Evolutionary conservation across 768 basidiomycete species (phyloP).

Genomic region (Phallus indusiatus): DNA sequence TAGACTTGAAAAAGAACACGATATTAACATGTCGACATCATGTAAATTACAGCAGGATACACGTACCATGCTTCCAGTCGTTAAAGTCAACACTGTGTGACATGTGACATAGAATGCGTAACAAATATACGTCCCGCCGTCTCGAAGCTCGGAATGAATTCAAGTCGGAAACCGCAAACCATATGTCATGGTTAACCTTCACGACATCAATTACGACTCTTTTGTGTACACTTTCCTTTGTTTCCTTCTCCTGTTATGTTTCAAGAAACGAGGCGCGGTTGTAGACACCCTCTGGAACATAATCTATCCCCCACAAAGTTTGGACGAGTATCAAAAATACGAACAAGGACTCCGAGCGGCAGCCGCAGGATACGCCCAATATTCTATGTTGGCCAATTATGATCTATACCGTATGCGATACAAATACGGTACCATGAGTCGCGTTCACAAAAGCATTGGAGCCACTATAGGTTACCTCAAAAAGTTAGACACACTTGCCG

Average conservation of each 20-base stretch:
- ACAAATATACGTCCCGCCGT: not conserved
- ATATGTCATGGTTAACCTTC: not conserved
- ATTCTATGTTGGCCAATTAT: not conserved
- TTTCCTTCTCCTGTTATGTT: not conserved
- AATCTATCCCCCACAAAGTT: not conserved
- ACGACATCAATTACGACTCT: not conserved
- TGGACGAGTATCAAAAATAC: not conserved
- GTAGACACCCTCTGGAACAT: not conserved
- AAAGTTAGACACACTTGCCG: slow-evolving; percentile 39
- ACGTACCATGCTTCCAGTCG: slow-evolving; percentile 1
- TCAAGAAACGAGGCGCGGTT: not conserved
- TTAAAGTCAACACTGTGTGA: not conserved
- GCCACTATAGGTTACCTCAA: slow-evolving; percentile 43
- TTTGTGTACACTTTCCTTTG: not conserved
- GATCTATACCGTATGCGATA: slow-evolving; percentile 8
- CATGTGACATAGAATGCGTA: not conserved
- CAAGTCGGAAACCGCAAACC: not conserved
- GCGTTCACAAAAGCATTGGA: slow-evolving; percentile 26
- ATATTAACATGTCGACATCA: not conserved
- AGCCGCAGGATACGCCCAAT: not conserved
- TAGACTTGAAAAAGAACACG: slow-evolving; percentile 28
- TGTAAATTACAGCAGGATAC: not conserved
- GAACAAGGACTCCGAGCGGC: not conserved
- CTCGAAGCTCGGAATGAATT: not conserved
- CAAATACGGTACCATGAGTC: slow-evolving; percentile 8